A percentile compares a stretch with the other conserved stretches of the same genome.
These are phyloP conservation scores for Ilyonectria mors-panacis DNA, from an alignment of 2,329 filamentous ascomycete genomes.

Conservation along the genomic window DNA sequence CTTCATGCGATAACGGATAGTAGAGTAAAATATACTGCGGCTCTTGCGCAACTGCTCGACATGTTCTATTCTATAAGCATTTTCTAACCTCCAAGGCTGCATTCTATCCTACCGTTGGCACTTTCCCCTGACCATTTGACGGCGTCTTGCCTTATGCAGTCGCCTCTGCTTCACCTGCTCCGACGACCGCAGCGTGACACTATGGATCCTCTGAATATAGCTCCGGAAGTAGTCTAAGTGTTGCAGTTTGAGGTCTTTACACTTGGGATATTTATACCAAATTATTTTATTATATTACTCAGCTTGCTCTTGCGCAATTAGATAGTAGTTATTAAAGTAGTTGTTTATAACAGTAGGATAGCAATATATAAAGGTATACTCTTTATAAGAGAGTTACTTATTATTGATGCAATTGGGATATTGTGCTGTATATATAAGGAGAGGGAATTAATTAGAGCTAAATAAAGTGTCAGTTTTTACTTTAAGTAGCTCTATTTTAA, in stretches of 20 bases:
- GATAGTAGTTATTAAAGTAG: slow-evolving; percentile 11
- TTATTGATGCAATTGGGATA: slow-evolving; percentile 8
- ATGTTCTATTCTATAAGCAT: no score
- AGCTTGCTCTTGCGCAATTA: not conserved
- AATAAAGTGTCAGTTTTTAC: not conserved
- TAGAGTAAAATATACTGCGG: no score
- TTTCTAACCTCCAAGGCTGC: no score
- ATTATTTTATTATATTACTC: not conserved
- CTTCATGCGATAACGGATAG: no score
- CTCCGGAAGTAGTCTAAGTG: not conserved
- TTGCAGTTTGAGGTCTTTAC: not conserved
- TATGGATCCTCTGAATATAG: not conserved
- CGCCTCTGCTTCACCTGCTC: no score
- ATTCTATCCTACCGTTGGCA: no score
- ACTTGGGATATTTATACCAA: slow-evolving; percentile 1
- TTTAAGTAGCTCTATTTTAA: not conserved
- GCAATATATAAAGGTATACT: slow-evolving; percentile 20
- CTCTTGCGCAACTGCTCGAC: no score
- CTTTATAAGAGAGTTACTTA: not conserved
- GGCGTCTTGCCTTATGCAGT: no score
- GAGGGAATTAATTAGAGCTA: slow-evolving; percentile 11
- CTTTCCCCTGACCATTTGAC: no score
- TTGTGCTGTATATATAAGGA: slow-evolving; percentile 10
- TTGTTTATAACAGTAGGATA: slow-evolving; percentile 9
- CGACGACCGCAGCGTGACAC: slow-evolving; percentile 5